Evolutionary conservation across 1,139 yeast genomes (phyloP), one percentile per base, ranked within the genome.

Genomic region (Schwanniomyces etchellsii): DNA sequence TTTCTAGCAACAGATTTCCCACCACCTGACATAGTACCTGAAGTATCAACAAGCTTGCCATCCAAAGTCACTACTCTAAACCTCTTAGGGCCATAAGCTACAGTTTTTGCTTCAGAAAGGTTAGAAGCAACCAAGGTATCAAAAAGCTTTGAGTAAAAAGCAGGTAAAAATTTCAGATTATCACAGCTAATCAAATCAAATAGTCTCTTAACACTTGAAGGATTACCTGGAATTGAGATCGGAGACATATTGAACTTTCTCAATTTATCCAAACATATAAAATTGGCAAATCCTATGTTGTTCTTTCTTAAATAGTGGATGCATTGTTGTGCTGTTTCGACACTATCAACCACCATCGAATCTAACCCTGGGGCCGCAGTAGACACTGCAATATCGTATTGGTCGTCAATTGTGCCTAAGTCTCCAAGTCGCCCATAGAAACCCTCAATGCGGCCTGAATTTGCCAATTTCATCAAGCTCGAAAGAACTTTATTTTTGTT

Each of bases 1-100:
- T 93, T 93, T 31, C 64, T 64, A 11, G 74, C 68, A 11, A 74
- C 76, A 28, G 70, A 64, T 28, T 71, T 74, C 32, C 97, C 97
- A 57, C 99, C 99, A 47, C 99, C 99, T 30, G 94, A 79, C 82
- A 93, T 81, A 2, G 97, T 84, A 56, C 99, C 99, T 2, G 95
- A 83, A n/a, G 82, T 77, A 48, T 89, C 97, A 35, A 93, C 91
- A 20, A 91, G 65, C 45, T 86, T 83, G 18, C 99, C 99, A 55
- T 85, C 95, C 11, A 88, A 57, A 0, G 98, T 86, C 0, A 93
- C 98, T 9, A 89, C 97, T 47, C 95, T 74, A 70, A 77, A 85
- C 38, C 95, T 64, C 39, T 69, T 75, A 3, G 69, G 61, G 2
- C 96, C 95, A 60, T 82, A 91, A 0, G 98, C 97, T 24, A 91